Percentiles rank a stretch among this genome's conserved stretches.
Evolutionary conservation across 495 filamentous ascomycete species (phyloP).

Genomic region (Aspergillus incahuasiensis): DNA sequence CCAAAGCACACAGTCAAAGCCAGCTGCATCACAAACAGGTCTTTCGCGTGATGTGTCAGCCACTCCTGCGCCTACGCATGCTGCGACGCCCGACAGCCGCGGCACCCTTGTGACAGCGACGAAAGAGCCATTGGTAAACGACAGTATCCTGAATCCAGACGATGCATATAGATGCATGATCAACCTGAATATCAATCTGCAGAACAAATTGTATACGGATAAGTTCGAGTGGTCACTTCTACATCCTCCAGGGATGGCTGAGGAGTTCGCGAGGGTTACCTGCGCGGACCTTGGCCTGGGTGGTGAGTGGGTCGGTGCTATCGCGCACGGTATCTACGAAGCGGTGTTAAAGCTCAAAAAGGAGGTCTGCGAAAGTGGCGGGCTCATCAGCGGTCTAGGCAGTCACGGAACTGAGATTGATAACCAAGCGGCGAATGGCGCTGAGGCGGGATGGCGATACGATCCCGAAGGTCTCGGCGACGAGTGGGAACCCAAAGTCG

Average conservation of each 20-base stretch:
- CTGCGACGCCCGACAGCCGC: constrained; percentile 46
- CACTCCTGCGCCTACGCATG: constrained; percentile 43
- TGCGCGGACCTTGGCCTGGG: constrained; percentile 84
- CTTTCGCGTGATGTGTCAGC: constrained; percentile 48
- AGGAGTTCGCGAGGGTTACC: constrained; percentile 86
- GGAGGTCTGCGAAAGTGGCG: constrained; percentile 87
- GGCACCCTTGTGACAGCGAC: constrained; percentile 36
- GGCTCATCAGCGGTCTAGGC: constrained; percentile 65
- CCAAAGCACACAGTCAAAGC: constrained; percentile 51
- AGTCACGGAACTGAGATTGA: constrained; percentile 74
- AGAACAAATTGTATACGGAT: constrained; percentile 90
- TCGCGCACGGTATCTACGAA: constrained; percentile 96
- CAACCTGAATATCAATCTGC: constrained; percentile 85
- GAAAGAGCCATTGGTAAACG: constrained; percentile 40
- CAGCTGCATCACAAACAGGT: constrained; percentile 30
- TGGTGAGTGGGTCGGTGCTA: constrained; percentile 90
- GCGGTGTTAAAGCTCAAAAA: constrained; percentile 90
- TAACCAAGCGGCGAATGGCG: constrained; percentile 75
- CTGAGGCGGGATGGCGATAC: constrained; percentile 88
- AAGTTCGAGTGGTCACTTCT: constrained; percentile 98
- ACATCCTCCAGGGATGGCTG: constrained; percentile 84
- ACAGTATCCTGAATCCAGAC: constrained; percentile 70
- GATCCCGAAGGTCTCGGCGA: constrained; percentile 84
- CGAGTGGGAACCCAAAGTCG: constrained; percentile 93
- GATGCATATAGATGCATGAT: constrained; percentile 91